Evolutionary conservation across 345 rosid genomes (phyloP).

Genomic region (Rhodamnia rubescens): DNA sequence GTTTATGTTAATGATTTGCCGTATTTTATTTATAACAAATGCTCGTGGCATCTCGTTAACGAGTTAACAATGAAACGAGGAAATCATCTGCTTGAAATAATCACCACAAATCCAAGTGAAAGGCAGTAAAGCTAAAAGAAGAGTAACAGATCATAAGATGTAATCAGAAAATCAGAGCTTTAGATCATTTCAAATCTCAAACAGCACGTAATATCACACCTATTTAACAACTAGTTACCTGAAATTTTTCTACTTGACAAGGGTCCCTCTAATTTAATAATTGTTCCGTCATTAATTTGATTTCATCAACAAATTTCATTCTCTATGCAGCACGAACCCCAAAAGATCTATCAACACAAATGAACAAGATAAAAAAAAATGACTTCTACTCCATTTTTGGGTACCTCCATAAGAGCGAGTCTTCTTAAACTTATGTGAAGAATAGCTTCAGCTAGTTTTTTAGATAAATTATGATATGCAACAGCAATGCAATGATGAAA

Average conservation of each 20-base stretch:
- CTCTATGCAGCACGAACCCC: constrained; percentile 29
- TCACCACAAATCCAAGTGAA: too few species aligned
- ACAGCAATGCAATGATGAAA: background rate
- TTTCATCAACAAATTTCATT: constrained; percentile 65
- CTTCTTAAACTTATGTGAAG: constrained; percentile 72
- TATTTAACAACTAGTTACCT: constrained; percentile 27
- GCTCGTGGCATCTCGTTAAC: too few species aligned
- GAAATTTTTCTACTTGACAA: constrained; percentile 55
- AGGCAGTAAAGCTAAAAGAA: too few species aligned
- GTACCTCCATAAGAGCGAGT: constrained; percentile 76
- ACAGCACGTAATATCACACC: constrained; percentile 28
- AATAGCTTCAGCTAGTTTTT: constrained; percentile 81
- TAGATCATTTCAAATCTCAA: background rate
- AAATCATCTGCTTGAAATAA: too few species aligned
- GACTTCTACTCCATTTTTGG: background rate
- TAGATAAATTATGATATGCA: constrained; percentile 65
- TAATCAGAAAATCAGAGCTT: background rate
- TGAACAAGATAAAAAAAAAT: constrained; percentile 1
- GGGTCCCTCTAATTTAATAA: constrained; percentile 55
- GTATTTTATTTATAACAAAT: too few species aligned
- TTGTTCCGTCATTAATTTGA: constrained; percentile 50
- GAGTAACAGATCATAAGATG: background rate
- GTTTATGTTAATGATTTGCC: too few species aligned
- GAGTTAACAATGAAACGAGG: too few species aligned
- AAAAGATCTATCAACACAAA: background rate